Evolutionary conservation across 2,329 filamentous ascomycete species (phyloP).

Genomic region (Aureobasidium leucospermi): DNA sequence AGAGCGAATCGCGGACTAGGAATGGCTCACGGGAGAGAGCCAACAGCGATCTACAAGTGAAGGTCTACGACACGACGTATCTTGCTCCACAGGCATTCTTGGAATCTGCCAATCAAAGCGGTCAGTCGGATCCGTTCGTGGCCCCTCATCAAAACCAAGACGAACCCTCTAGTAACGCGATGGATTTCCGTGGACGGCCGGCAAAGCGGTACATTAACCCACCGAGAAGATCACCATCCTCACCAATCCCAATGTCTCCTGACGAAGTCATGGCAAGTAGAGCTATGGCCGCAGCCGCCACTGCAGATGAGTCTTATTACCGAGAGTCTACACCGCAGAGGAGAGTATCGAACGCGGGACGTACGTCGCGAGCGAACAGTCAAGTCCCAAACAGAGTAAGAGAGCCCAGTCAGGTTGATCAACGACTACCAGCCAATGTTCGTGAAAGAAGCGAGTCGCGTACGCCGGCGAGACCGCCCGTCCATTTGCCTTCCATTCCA

Average conservation of each 20-base stretch:
- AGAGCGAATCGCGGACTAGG: slow-evolving; percentile 54
- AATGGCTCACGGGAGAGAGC: slow-evolving; percentile 73
- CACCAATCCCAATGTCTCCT: slow-evolving; percentile 88
- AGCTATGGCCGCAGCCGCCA: background rate
- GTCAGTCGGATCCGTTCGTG: slow-evolving; percentile 6
- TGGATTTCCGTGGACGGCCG: slow-evolving; percentile 63
- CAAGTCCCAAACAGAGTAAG: background rate
- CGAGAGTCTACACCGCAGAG: slow-evolving; percentile 18
- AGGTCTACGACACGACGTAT: slow-evolving; percentile 38
- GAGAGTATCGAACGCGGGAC: background rate
- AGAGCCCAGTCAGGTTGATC: background rate
- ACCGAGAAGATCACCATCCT: slow-evolving; percentile 81
- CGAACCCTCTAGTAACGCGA: slow-evolving; percentile 31
- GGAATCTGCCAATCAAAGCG: background rate
- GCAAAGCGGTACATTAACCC: slow-evolving; percentile 62
- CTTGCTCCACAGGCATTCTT: slow-evolving; percentile 22
- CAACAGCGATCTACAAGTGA: slow-evolving; percentile 57
- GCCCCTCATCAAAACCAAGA: slow-evolving; percentile 12
- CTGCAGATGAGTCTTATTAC: slow-evolving; percentile 38
- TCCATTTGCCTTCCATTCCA: background rate
- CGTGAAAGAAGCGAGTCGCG: background rate
- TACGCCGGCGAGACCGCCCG: background rate
- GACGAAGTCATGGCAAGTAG: slow-evolving; percentile 51
- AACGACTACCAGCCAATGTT: background rate
- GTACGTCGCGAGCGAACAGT: slow-evolving; percentile 17